phyloP scores from a whole-genome alignment of 2,329 filamentous ascomycete genomes.

The Sphaerulina musiva region DNA sequence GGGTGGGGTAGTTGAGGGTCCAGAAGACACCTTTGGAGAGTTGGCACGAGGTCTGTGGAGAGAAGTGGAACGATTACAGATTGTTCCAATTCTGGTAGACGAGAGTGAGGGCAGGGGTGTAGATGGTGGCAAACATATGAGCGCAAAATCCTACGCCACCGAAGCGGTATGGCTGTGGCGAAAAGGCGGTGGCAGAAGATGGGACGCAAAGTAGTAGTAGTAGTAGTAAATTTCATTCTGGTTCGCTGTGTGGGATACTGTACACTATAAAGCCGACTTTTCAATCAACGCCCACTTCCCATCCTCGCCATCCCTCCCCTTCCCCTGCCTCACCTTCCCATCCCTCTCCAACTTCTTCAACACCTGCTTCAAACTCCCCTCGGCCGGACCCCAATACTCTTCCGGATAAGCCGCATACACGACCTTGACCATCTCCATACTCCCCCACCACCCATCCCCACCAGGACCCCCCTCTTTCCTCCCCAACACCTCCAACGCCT shows the following conservation, averaged over 20 bases:
- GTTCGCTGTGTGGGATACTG: background rate
- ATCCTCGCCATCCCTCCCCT: constrained; percentile 24
- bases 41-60: constrained; percentile 74
- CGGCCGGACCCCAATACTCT: constrained; percentile 67
- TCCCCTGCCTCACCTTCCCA: constrained; percentile 51
- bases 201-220: constrained; percentile 39
- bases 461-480: constrained; percentile 20
- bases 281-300: constrained; percentile 31
- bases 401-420: constrained; percentile 78
- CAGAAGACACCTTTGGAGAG: constrained; percentile 41
- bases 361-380: constrained; percentile 69
- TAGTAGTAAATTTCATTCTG: no score
- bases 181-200: constrained; percentile 58
- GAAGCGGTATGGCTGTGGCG: constrained; percentile 88
- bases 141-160: constrained; percentile 74
- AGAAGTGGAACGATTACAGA: constrained; percentile 66
- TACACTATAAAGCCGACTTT: constrained; percentile 19
- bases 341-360: constrained; percentile 71
- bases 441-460: constrained; percentile 50
- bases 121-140: constrained; percentile 59
- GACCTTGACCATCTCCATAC: constrained; percentile 76
- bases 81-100: constrained; percentile 68
- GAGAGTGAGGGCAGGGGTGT: constrained; percentile 60
- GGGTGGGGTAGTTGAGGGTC: constrained; percentile 33
- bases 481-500: constrained; percentile 61